Evolutionary conservation across 208 protist genomes (phyloP), one percentile per base, ranked within the genome.

Genomic region (Acanthamoeba culbertsoni): DNA sequence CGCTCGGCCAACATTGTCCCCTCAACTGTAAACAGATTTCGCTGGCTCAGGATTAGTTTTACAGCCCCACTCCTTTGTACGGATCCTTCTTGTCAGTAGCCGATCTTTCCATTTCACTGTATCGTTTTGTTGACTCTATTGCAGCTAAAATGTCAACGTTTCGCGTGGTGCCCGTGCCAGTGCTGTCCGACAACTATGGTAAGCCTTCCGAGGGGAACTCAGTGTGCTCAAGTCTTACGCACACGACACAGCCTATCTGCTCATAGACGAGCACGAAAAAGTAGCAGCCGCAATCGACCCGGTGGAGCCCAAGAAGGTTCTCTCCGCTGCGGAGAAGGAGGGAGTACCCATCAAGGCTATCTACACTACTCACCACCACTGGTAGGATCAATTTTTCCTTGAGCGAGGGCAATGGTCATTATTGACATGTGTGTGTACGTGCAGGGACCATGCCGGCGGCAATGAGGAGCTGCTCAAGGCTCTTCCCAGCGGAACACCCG

Each of bases 311-410:
- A 84, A 95, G 31, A 96, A 96, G 16, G 63, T 98, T 0, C 86
- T 98, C 35, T 37, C 71, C 53, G 96, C 95, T 79, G 82, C 97
- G 14, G 33, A 42, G 23, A 63, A 59, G 37, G 71, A 96, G 51
- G 90, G 94, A 35, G 93, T 93, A 18, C 16, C 86, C 31, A 94
- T 96, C 12, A 93, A 98, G 79, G 33, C 86, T 33, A 96, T 97
- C 42, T 93, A 99, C 45, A 98, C 96, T 68, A 99, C 98, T 10
- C 98, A 99, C 96, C 98, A 99, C 95, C 98, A 99, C 96, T 96
- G 75, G 88, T 93, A 88, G 16, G 51, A 14, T 14, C 51, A 59
- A n/a, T 59, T n/a, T 59, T 14, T n/a, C 51, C 51, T 59, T 23
- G 40, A 23, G 12, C 14, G 14, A 23, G 12, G 68, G 68, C 12